Evolutionary conservation across 345 rosid genomes (phyloP).

Genomic region (Pistacia atlantica): DNA sequence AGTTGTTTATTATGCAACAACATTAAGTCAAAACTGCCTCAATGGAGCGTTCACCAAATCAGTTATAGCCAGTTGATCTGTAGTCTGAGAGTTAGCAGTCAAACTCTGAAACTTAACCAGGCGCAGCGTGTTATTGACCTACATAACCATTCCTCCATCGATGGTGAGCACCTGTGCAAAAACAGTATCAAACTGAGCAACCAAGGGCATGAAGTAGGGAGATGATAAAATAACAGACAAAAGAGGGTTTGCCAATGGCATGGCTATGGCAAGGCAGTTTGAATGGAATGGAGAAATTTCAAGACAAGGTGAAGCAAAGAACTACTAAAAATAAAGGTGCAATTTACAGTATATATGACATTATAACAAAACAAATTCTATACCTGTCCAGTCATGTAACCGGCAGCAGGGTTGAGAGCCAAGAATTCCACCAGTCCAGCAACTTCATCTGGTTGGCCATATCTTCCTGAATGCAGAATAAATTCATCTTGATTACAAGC

Average conservation of each 20-base stretch:
- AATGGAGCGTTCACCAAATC: neutral
- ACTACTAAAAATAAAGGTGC: neutral
- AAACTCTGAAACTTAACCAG: slow-evolving; percentile 10
- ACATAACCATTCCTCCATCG: slow-evolving; percentile 98
- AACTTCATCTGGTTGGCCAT: slow-evolving; percentile 97
- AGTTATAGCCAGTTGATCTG: neutral
- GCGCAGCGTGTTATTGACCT: slow-evolving; percentile 9
- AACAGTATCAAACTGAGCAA: slow-evolving; percentile 10
- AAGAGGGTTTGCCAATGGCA: neutral
- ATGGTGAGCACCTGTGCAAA: slow-evolving; percentile 74
- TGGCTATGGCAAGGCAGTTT: neutral
- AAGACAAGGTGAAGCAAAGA: slow-evolving; percentile 6
- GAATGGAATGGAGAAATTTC: neutral
- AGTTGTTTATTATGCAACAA: slow-evolving; percentile 19
- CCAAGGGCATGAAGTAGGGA: neutral
- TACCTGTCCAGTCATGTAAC: slow-evolving; percentile 97
- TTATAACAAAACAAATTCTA: slow-evolving; percentile 6
- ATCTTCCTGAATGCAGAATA: slow-evolving; percentile 64
- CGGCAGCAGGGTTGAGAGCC: slow-evolving; percentile 87
- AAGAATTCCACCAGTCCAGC: slow-evolving; percentile 97
- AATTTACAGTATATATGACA: slow-evolving; percentile 5
- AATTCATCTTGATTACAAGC: neutral
- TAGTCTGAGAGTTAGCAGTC: neutral
- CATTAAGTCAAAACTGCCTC: slow-evolving; percentile 13
- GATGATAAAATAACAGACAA: neutral